Evolutionary conservation across 2,329 filamentous ascomycete genomes (phyloP), one percentile per base, ranked within the genome.

Genomic region (Diplodia mutila): DNA sequence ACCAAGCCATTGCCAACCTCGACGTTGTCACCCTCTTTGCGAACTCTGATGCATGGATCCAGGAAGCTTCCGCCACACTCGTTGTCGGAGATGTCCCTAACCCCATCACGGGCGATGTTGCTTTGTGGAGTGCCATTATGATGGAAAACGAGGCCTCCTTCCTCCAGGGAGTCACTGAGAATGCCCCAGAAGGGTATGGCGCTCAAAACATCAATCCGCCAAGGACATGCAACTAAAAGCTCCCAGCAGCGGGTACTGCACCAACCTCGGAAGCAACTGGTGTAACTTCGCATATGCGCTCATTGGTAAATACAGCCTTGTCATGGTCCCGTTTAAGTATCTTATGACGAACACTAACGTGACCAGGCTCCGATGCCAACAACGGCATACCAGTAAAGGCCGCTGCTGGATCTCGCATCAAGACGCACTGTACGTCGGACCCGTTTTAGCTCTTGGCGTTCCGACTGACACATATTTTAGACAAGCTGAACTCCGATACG

Each of bases 61-160:
- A 67, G 34, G 72, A 74, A 67, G 72, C 69, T 14, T 65, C 53
- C 11, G 72, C 72, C 32, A 74, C 72, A 9, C 71, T 74, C 54
- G 69, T 74, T 9, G 61, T 74, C 8, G 70, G 69, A 32, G 69
- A 73, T 2, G 46, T 68, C 9, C 72, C 72, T n/a, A 68, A 68
- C 27, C 67, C 69, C 4, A 68, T 69, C 49, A 68, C 69, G 5
- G 72, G 72, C n/a, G 69, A 74, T 65, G 69, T 69, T 67, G 71
- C 72, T 1, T 66, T 73, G 23, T 74, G 72, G 72, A 72, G 70
- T 67, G 72, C 71, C 49, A 73, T 74, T 42, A 72, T 72, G 70
- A 73, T 72, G 68, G 72, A 73, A 18, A 69, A 71, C 42, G n/a
- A 69, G 29, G 69, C 71, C 51, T 57, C 54, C n/a, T 74, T 74